Evolutionary conservation across 495 filamentous ascomycete genomes (phyloP).

Genomic region (Talaromyces ruber): DNA sequence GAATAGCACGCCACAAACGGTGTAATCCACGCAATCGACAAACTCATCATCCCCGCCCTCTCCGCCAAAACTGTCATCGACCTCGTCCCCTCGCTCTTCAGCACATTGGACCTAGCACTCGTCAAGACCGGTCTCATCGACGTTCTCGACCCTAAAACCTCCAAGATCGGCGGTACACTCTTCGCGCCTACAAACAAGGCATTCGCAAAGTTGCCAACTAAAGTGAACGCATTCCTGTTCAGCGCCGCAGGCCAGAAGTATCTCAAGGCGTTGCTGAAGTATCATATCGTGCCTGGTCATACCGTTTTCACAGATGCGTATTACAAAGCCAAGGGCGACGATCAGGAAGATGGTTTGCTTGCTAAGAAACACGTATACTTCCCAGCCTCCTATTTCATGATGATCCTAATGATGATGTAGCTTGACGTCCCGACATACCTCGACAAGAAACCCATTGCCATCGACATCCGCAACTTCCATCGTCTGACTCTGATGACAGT

Average conservation of each 20-base stretch:
- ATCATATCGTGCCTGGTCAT: conserved; percentile 65
- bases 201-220: conserved; percentile 60
- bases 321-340: conserved; percentile 38
- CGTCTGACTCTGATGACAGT: not conserved
- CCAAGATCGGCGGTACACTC: conserved; percentile 51
- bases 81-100: conserved; percentile 63
- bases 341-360: not conserved
- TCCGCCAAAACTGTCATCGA: conserved; percentile 48
- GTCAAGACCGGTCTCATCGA: conserved; percentile 56
- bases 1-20: conserved; percentile 58
- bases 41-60: conserved; percentile 66
- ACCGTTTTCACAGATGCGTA: conserved; percentile 78
- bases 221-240: conserved; percentile 72
- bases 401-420: not conserved
- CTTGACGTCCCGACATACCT: conserved; percentile 3
- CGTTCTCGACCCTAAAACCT: conserved; percentile 29
- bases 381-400: not conserved
- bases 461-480: conserved; percentile 7
- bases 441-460: not conserved
- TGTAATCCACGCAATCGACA: conserved; percentile 67
- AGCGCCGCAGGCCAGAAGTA: conserved; percentile 57
- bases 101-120: conserved; percentile 65
- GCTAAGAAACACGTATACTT: conserved; percentile 2
- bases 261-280: conserved; percentile 64
- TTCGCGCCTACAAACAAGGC: conserved; percentile 73